Percentiles rank a stretch among this genome's conserved stretches.
These are phyloP conservation scores for Logfia minima DNA, from an alignment of 129 eudicot species.

Conservation along the genomic window DNA sequence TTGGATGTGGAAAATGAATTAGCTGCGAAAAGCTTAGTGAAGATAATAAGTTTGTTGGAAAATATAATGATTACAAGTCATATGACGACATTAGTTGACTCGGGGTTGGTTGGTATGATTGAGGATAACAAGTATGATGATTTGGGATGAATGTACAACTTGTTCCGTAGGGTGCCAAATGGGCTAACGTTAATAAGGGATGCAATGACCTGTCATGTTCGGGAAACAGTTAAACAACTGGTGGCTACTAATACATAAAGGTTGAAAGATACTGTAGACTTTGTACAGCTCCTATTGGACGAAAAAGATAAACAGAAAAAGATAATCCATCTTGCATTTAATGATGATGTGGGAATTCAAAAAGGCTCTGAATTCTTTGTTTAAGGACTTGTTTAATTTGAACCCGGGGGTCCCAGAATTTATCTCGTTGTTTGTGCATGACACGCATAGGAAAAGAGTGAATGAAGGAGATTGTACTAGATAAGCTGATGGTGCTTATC, in stretches of 20 bases:
- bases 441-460: conserved; percentile 49
- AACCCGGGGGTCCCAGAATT: conserved; percentile 53
- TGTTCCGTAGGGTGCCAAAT: conserved; percentile 49
- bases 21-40: conserved; percentile 13
- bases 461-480: conserved; percentile 52
- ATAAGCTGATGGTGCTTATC: conserved; percentile 52
- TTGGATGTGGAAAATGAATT: conserved; percentile 44
- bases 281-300: conserved; percentile 49
- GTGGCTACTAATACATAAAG: conserved; percentile 50
- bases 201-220: conserved; percentile 52
- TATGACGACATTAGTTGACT: conserved; percentile 46
- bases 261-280: conserved; percentile 48
- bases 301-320: conserved; percentile 55
- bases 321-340: conserved; percentile 43
- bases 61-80: conserved; percentile 50
- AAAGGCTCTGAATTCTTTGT: conserved; percentile 52
- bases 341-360: conserved; percentile 49
- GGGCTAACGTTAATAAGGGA: conserved; percentile 40
- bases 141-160: conserved; percentile 47
- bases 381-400: conserved; percentile 51
- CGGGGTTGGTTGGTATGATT: conserved; percentile 56
- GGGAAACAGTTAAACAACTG: conserved; percentile 43
- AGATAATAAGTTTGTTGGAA: conserved; percentile 47
- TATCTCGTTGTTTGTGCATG: conserved; percentile 56
- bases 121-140: conserved; percentile 52